A percentile compares a stretch with the other conserved stretches of the same genome.
Conservation (phyloP, 495 filamentous ascomycete species). For the Penicillium bovifimosum region DNA sequence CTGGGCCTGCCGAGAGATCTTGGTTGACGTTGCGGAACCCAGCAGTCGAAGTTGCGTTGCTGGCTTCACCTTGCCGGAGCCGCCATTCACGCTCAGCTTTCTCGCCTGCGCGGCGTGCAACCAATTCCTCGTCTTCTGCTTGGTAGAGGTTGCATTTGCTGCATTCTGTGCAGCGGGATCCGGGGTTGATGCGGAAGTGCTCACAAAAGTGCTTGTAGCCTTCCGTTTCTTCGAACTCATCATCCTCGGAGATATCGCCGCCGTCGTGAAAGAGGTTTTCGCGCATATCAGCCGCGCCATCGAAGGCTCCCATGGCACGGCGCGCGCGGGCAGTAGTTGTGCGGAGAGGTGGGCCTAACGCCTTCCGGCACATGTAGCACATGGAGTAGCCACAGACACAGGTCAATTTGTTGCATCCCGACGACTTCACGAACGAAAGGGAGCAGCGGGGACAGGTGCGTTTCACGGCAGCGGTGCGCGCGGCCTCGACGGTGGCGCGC, state of each 20-base stretch:
- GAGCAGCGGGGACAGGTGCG: slow-evolving; percentile 89
- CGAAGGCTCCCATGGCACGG: slow-evolving; percentile 2
- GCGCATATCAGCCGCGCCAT: slow-evolving; percentile 9
- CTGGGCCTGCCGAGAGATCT: slow-evolving; percentile 25
- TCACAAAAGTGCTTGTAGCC: slow-evolving; percentile 92
- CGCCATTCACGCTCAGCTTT: slow-evolving; percentile 80
- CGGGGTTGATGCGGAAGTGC: slow-evolving; percentile 75
- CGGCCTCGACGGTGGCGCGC: slow-evolving; percentile 81
- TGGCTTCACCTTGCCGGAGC: slow-evolving; percentile 51
- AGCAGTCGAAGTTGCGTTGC: slow-evolving; percentile 10
- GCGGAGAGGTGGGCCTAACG: slow-evolving; percentile 30
- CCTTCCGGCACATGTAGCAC: slow-evolving; percentile 83
- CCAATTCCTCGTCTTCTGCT: slow-evolving; percentile 75
- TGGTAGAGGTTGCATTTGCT: slow-evolving; percentile 87
- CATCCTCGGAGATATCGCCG: slow-evolving; percentile 19
- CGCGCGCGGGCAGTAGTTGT: slow-evolving; percentile 4
- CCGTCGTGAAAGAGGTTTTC: slow-evolving; percentile 8
- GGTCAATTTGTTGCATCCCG: slow-evolving; percentile 95
- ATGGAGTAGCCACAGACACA: slow-evolving; percentile 97
- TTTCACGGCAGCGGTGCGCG: slow-evolving; percentile 89
- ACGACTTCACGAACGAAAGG: slow-evolving; percentile 83
- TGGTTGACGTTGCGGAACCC: slow-evolving; percentile 31
- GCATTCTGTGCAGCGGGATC: slow-evolving; percentile 68
- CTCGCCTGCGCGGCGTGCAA: slow-evolving; percentile 67
- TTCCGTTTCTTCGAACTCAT: slow-evolving; percentile 46